phyloP scores from a whole-genome alignment of 257 asterid genomes.

The Scutellaria baicalensis region DNA sequence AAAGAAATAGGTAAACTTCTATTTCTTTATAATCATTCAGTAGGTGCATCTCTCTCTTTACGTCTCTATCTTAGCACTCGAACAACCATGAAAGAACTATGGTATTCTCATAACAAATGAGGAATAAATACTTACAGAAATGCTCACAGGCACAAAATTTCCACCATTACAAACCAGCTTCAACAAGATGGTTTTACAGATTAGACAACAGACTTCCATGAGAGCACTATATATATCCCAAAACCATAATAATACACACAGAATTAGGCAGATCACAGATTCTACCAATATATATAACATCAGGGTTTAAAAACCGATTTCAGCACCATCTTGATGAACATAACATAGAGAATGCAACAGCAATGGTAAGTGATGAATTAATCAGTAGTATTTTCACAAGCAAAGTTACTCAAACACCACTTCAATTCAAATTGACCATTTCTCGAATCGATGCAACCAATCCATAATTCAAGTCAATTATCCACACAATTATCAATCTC shows the following conservation, averaged over 20 bases:
- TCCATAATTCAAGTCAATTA: neutral
- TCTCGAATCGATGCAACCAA: neutral
- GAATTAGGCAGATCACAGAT: too few relatives aligned
- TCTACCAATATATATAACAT: neutral
- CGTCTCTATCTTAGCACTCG: neutral
- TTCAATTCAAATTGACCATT: neutral
- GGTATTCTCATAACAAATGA: neutral
- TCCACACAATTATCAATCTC: neutral
- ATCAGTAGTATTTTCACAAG: neutral
- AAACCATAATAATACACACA: neutral
- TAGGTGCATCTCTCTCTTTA: neutral
- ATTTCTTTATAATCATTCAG: neutral
- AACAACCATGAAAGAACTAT: neutral
- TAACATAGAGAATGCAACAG: neutral
- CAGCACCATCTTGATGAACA: neutral
- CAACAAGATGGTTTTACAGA: neutral
- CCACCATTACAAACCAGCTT: neutral
- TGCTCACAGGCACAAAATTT: neutral
- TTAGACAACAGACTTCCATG: neutral
- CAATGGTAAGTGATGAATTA: neutral
- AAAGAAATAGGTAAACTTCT: neutral
- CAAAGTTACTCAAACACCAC: neutral
- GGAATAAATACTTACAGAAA: neutral
- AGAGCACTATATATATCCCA: neutral
- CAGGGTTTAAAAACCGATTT: neutral